Percentiles rank a stretch among this genome's conserved stretches.
These are phyloP conservation scores for Pulicaria dysenterica DNA, from an alignment of 129 eudicot genomes.

Conservation along the genomic window DNA sequence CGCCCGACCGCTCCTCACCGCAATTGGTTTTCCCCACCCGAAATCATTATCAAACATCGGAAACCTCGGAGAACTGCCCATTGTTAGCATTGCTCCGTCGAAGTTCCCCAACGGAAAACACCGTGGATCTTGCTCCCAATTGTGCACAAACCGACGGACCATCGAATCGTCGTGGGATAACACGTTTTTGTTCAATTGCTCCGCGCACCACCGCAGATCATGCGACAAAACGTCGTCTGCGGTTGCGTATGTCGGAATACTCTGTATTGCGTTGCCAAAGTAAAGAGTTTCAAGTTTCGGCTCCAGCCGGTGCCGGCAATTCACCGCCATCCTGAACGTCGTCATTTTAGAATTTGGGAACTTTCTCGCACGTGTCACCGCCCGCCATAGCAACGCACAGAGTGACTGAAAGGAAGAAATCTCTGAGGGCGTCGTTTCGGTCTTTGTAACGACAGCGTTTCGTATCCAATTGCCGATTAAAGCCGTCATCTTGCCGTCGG, in stretches of 20 bases:
- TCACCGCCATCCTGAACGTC: constrained; percentile 91
- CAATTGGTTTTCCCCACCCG: constrained; percentile 89
- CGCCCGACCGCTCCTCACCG: constrained; percentile 81
- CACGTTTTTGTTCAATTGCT: constrained; percentile 67
- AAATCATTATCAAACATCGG: constrained; percentile 93
- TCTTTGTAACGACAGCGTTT: constrained; percentile 40
- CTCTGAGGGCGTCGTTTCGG: constrained; percentile 37
- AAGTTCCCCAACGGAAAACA: constrained; percentile 85
- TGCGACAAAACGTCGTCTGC: constrained; percentile 63
- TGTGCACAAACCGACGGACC: constrained; percentile 56
- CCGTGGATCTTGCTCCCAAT: constrained; percentile 79
- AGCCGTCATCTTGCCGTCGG: constrained; percentile 43
- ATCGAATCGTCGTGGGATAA: constrained; percentile 47
- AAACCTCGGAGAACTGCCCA: constrained; percentile 91
- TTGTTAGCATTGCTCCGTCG: constrained; percentile 85
- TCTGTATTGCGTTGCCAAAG: constrained; percentile 88
- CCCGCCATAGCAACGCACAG: constrained; percentile 77
- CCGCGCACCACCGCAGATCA: constrained; percentile 83
- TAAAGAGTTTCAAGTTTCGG: constrained; percentile 71
- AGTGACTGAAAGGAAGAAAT: constrained; percentile 86
- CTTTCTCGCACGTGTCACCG: constrained; percentile 81
- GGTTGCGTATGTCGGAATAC: constrained; percentile 67
- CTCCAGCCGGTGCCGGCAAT: constrained; percentile 82
- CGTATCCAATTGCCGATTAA: constrained; percentile 44
- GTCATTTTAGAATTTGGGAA: constrained; percentile 56